phyloP scores from a whole-genome alignment of 1,284 basidiomycete genomes.

The Malassezia nana region DNA sequence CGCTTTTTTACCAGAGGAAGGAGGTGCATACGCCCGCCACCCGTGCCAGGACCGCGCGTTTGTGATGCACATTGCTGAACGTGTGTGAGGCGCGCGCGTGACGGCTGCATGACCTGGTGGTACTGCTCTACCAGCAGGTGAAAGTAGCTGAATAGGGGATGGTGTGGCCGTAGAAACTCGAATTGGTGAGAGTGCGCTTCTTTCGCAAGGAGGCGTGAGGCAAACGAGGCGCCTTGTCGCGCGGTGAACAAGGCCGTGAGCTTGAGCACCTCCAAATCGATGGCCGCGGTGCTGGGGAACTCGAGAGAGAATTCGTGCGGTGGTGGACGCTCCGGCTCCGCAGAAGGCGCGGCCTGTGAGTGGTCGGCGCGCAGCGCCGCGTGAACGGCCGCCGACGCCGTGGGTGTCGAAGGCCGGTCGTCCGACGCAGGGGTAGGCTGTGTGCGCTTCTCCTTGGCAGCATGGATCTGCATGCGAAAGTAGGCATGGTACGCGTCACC shows the following conservation, averaged over 20 bases:
- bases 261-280: constrained; percentile 60
- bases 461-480: constrained; percentile 29
- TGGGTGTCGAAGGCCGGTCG: not conserved
- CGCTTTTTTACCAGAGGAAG: constrained; percentile 66
- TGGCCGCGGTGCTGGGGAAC: constrained; percentile 74
- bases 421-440: not conserved
- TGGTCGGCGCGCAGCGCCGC: constrained; percentile 29
- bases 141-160: constrained; percentile 92
- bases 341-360: constrained; percentile 47
- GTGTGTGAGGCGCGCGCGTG: constrained; percentile 62
- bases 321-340: constrained; percentile 62
- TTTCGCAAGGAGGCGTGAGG: constrained; percentile 69
- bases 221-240: constrained; percentile 75
- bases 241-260: constrained; percentile 93
- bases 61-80: constrained; percentile 51
- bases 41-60: constrained; percentile 22
- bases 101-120: constrained; percentile 75
- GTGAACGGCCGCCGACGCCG: constrained; percentile 6
- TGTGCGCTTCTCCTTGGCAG: constrained; percentile 7
- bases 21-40: constrained; percentile 57
- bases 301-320: constrained; percentile 75
- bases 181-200: constrained; percentile 96
- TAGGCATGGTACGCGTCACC: constrained; percentile 44
- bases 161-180: constrained; percentile 87
- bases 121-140: constrained; percentile 96